Base-by-base conservation (phyloP, 805 yeast species). In the Cyberlindnera japonica region DNA sequence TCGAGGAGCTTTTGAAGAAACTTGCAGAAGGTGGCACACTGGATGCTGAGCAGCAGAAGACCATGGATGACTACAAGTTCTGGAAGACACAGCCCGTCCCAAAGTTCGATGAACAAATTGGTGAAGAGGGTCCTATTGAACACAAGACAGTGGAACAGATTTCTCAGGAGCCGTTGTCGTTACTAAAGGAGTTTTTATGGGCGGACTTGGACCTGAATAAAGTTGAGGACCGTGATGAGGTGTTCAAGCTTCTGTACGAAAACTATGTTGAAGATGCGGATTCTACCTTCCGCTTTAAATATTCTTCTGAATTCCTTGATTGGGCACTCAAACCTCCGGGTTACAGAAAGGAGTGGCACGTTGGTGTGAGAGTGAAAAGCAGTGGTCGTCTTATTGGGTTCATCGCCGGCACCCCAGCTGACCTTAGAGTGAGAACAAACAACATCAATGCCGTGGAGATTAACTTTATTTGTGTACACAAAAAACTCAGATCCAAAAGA, bases 41-140 rank as follows among this genome's bases (percentile, higher is more conserved):
- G 35, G 68, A 70, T n/a, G 79, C 70, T 32, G 68, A 72, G 23
- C 82, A 81, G 59, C 68, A 74, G 52, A 82, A 81, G 48, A 75
- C 80, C 17, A 88, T 89, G 85, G 79, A 84, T 38, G 95, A 90
- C 57, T 87, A 90, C 69, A 87, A 85, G 66, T 93, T 93, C 65
- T 93, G 99, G 99, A 86, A 84, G 57, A 93, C 99, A 3, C 99
- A 93, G 65, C 99, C 99, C 0, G 98, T 93, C 16, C 75, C 89
- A 8, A 71, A 70, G 22, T 79, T 90, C 48, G 85, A 85, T 57
- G 93, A 83, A 55, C 60, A 68, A 32, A 70, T 83, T 33, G 71
- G 65, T 6, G 61, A 68, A 10, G 95, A 88, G 56, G 96, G 96
- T 0, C 91, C 95, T 7, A 87, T 90, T 49, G 95, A 89, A 52